These are phyloP conservation scores for Biancaea sappan DNA, from an alignment of 306 rosid genomes.

Conservation along the genomic window DNA sequence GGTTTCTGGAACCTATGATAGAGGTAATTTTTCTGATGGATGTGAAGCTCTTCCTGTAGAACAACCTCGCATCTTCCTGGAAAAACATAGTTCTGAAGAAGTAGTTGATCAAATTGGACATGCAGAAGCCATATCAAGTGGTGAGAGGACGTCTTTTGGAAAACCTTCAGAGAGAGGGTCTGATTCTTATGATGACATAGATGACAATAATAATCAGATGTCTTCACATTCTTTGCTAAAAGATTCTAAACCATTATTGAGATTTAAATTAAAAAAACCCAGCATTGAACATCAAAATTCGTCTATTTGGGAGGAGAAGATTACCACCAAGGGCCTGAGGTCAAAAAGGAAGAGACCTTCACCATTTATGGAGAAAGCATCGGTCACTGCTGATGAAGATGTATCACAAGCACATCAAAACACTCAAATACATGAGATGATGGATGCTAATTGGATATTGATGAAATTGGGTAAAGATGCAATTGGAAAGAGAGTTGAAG, in stretches of 20 bases:
- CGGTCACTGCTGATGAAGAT: conserved; percentile 50
- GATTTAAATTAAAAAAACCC: conserved; percentile 79
- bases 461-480: conserved; percentile 91
- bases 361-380: conserved; percentile 58
- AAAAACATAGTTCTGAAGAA: conserved; percentile 52
- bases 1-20: conserved; percentile 48
- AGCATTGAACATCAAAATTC: conserved; percentile 61
- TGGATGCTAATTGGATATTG: conserved; percentile 92
- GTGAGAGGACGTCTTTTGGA: conserved; percentile 44
- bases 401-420: conserved; percentile 50
- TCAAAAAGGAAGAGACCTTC: conserved; percentile 92
- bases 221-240: conserved; percentile 60
- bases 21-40: conserved; percentile 52
- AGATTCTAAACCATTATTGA: conserved; percentile 75
- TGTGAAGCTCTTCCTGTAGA: conserved; percentile 44
- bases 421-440: conserved; percentile 66
- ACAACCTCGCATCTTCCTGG: conserved; percentile 33
- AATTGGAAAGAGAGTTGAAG: conserved; percentile 93
- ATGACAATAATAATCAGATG: conserved; percentile 47
- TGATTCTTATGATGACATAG: conserved; percentile 42
- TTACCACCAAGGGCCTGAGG: conserved; percentile 79
- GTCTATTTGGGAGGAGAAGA: conserved; percentile 63
- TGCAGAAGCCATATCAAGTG: conserved; percentile 44
- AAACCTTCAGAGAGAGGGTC: conserved; percentile 62
- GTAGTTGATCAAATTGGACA: conserved; percentile 40